Base-by-base conservation (phyloP, 495 filamentous ascomycete genomes). In the Aspergillus incahuasiensis region DNA sequence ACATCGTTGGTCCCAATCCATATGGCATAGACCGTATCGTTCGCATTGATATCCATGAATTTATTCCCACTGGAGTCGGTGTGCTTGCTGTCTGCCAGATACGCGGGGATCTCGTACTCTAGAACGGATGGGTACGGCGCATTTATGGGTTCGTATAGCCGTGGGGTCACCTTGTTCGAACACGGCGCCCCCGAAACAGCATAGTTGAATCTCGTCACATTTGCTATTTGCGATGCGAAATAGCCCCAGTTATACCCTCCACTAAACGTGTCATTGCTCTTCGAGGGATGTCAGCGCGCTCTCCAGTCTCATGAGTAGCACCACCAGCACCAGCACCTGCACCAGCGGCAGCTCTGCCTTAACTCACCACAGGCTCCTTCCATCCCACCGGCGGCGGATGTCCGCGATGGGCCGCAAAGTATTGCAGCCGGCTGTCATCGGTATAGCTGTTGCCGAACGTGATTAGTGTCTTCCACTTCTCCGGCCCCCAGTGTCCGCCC, bases 1-100 rank as follows among this genome's bases (percentile, higher is more conserved):
- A 92, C 72, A 62, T 92, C 88, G 61, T 90, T 91, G 49, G 86
- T 89, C 0, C 88, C 87, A 59, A 90, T 89, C 87, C 86, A 92
- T 34, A 90, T 79, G 0, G 83, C 72, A 58, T 88, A 90, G 5
- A 88, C 83, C 3, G 85, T 86, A 55, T 83, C 81, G n/a, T 76
- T 62, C 16, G 74, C 54, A 0, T 70, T 74, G 46, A 80, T 74
- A 48, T 73, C 67, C 24, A 79, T 69, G 67, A 82, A 86, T 15
- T 77, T 58, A 4, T 75, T 60, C 30, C 74, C 74, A 8, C 61
- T 64, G 7, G 71, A 68, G 1, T 61, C 64, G 32, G 58, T 56
- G 54, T 71, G 81, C 12, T 68, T 61, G 25, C 72, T 70, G 51
- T 91, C 88, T 13, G 82, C 81, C n/a, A 80, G 52, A 67, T 84